Conservation (phyloP, 257 asterid species). For the Thymus mandschuricus region DNA sequence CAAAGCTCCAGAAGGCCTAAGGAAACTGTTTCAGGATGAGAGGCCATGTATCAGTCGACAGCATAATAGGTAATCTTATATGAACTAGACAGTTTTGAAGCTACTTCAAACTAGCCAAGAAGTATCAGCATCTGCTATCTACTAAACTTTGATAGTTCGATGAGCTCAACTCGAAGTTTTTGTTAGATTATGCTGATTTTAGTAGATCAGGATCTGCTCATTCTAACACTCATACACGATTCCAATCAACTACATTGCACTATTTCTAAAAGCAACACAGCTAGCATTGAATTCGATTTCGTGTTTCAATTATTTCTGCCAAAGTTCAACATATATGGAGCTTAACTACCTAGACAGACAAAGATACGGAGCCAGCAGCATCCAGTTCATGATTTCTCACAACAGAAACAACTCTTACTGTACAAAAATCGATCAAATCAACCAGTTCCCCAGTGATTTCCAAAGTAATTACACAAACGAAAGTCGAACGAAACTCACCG, state of each 20-base stretch:
- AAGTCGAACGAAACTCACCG: not conserved
- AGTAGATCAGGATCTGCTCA: not conserved
- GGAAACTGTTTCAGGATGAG: not conserved
- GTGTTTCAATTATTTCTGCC: not conserved
- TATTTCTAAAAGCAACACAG: not conserved
- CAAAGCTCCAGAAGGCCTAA: not conserved
- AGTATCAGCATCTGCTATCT: not conserved
- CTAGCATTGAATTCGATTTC: not conserved
- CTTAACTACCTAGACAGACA: not conserved
- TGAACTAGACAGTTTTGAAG: not conserved
- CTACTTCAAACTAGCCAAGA: conserved; percentile 11
- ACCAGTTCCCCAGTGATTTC: conserved; percentile 1
- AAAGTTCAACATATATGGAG: not conserved
- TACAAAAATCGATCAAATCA: not conserved
- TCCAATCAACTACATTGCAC: conserved; percentile 2
- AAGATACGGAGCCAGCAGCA: not conserved
- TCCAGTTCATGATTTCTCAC: not conserved
- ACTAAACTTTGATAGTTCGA: not conserved
- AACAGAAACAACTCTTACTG: not conserved
- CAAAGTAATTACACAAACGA: not conserved
- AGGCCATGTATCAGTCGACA: conserved; percentile 1
- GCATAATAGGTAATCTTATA: not conserved
- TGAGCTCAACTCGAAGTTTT: not conserved
- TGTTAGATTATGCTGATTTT: not conserved
- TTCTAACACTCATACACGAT: not conserved